These are phyloP conservation scores for Colletotrichum higginsianum DNA, from an alignment of 2,329 filamentous ascomycete species.

Conservation along the genomic window DNA sequence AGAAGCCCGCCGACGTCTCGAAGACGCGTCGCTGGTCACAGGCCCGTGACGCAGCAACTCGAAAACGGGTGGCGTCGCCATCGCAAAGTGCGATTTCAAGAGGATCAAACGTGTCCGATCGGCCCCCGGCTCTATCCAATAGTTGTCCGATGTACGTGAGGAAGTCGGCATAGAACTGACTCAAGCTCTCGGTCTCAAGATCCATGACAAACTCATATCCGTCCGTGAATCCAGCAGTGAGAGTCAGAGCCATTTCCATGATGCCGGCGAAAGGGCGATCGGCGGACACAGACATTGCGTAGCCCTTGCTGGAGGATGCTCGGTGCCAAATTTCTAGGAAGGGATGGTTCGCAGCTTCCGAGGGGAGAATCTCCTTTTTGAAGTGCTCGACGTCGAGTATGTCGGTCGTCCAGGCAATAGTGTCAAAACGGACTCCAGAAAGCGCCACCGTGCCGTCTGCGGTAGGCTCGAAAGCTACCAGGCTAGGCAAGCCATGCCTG, in stretches of 20 bases:
- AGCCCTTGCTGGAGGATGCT: slow-evolving; percentile 6
- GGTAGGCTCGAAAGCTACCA: not conserved
- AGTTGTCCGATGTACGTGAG: slow-evolving; percentile 2
- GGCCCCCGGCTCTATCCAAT: not conserved
- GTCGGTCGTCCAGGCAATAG: slow-evolving; percentile 15
- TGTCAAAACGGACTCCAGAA: slow-evolving; percentile 19
- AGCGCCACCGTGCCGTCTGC: slow-evolving; percentile 13
- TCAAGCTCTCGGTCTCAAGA: not conserved
- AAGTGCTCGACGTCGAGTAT: slow-evolving; percentile 12
- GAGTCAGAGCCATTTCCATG: slow-evolving; percentile 15
- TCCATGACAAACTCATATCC: slow-evolving; percentile 9
- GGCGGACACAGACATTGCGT: not conserved
- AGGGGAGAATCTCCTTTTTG: not conserved
- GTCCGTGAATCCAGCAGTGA: slow-evolving; percentile 15
- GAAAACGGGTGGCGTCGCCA: not conserved
- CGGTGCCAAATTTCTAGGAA: slow-evolving; percentile 20
- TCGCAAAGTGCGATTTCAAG: slow-evolving; percentile 12
- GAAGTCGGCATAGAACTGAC: slow-evolving; percentile 21
- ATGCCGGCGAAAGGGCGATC: not conserved
- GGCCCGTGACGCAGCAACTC: slow-evolving; percentile 14
- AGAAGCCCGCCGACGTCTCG: slow-evolving; percentile 11
- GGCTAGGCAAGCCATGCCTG: slow-evolving; percentile 9
- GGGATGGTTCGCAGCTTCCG: not conserved
- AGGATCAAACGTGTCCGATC: not conserved
- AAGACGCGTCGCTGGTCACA: slow-evolving; percentile 25